A percentile compares a stretch with the other conserved stretches of the same genome.
Evolutionary conservation across 2,329 filamentous ascomycete species (phyloP).

Genomic region (Pseudocercospora vitis): DNA sequence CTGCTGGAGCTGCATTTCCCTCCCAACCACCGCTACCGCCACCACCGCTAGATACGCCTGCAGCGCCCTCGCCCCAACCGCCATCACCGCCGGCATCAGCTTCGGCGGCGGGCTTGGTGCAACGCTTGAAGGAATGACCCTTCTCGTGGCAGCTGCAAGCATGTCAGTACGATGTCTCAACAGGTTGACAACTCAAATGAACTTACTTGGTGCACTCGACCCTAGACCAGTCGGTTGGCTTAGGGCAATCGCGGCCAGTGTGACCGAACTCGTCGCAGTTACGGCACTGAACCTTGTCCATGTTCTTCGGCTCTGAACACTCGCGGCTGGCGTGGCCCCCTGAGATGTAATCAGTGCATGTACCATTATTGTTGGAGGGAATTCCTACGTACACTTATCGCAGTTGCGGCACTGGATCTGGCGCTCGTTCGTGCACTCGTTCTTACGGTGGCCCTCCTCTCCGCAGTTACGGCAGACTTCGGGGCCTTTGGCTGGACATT

Average conservation of each 20-base stretch:
- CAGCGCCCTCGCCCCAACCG: conserved; percentile 14
- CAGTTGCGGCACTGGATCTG: conserved; percentile 40
- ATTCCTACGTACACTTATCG: conserved; percentile 26
- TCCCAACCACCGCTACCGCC: conserved; percentile 12
- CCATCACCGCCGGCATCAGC: conserved; percentile 15
- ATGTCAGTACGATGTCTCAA: background rate
- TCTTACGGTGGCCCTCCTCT: conserved; percentile 36
- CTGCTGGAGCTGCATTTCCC: conserved; percentile 12
- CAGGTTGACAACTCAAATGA: too few relatives aligned
- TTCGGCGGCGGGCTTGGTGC: conserved; percentile 26
- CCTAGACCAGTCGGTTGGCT: conserved; percentile 40
- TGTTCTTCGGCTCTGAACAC: conserved; percentile 61
- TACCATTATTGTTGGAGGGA: too few relatives aligned
- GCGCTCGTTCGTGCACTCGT: conserved; percentile 39
- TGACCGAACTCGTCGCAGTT: conserved; percentile 42
- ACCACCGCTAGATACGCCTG: conserved; percentile 12
- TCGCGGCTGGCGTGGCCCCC: conserved; percentile 51
- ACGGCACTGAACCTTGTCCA: conserved; percentile 49
- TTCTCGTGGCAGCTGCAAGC: conserved; percentile 41
- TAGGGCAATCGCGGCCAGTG: conserved; percentile 12
- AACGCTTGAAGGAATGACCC: conserved; percentile 32
- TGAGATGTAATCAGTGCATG: background rate
- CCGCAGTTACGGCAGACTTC: conserved; percentile 40
- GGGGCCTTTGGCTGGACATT: conserved; percentile 14
- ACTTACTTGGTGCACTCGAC: conserved; percentile 44